Percentiles rank a stretch among this genome's conserved stretches.
Conservation (phyloP, 2,329 filamentous ascomycete species). For the Xylariaceae sp. region DNA sequence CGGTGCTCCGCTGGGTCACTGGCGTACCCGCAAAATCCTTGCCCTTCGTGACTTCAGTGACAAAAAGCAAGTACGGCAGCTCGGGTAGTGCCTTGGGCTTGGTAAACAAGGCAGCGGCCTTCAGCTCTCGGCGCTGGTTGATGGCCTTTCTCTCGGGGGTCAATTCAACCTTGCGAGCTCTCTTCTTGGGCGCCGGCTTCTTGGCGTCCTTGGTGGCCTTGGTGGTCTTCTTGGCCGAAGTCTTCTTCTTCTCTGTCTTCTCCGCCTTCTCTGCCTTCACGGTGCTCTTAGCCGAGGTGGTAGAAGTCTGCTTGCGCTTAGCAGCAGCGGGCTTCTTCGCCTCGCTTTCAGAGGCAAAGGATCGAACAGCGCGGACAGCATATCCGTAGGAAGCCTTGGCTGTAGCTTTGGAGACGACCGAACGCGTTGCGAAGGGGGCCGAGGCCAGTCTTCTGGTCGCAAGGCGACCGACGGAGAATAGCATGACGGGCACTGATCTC, state of each 20-base stretch:
- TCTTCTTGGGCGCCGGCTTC: not conserved
- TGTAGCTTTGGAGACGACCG: slow-evolving; percentile 17
- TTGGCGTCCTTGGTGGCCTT: slow-evolving; percentile 4
- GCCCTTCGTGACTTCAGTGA: slow-evolving; percentile 31
- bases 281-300: not conserved
- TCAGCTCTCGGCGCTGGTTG: slow-evolving; percentile 30
- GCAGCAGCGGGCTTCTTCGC: slow-evolving; percentile 18
- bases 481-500: slow-evolving; percentile 33
- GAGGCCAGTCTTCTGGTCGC: slow-evolving; percentile 34
- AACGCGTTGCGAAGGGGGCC: slow-evolving; percentile 20
- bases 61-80: slow-evolving; percentile 37
- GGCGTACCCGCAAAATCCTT: slow-evolving; percentile 7
- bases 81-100: slow-evolving; percentile 35
- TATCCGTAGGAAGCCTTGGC: slow-evolving; percentile 5
- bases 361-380: slow-evolving; percentile 6
- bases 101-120: slow-evolving; percentile 38
- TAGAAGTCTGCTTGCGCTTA: not conserved
- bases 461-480: slow-evolving; percentile 38
- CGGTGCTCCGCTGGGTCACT: slow-evolving; percentile 21
- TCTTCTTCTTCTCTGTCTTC: slow-evolving; percentile 24
- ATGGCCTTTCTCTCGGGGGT: slow-evolving; percentile 24
- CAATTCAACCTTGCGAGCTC: slow-evolving; percentile 5
- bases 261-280: slow-evolving; percentile 23
- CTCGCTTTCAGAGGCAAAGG: slow-evolving; percentile 18
- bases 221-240: slow-evolving; percentile 5